A percentile compares a stretch with the other conserved stretches of the same genome.
phyloP scores from a whole-genome alignment of 2,329 filamentous ascomycete species.

The Alternaria incomplexa region DNA sequence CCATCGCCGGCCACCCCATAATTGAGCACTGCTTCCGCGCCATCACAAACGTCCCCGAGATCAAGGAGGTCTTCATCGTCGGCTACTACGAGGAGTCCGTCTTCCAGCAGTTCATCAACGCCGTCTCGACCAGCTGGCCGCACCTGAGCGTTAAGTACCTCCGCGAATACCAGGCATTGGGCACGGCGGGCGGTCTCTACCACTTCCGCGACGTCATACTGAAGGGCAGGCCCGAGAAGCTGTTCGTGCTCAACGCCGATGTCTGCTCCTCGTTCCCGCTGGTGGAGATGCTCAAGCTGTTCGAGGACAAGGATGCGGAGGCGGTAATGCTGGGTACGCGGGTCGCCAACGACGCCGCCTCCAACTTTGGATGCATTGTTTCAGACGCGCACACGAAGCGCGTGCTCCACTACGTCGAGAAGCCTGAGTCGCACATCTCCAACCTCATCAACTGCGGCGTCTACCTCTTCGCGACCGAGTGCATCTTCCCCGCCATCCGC shows the following conservation, averaged over 20 bases:
- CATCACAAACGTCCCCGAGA: constrained; percentile 85
- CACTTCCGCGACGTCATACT: constrained; percentile 99
- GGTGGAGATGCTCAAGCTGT: constrained; percentile 92
- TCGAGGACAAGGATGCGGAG: constrained; percentile 93
- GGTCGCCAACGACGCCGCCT: constrained; percentile 87
- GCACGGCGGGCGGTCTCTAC: constrained; percentile 95
- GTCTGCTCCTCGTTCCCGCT: constrained; percentile 99
- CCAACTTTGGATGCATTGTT: constrained; percentile 98
- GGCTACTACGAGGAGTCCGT: constrained; percentile 98
- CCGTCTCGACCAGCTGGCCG: constrained; percentile 82
- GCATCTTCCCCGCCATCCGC: constrained; percentile 94
- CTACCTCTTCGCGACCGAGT: constrained; percentile 94
- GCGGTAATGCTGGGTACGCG: constrained; percentile 94
- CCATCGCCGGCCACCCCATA: constrained; percentile 97
- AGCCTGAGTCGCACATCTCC: constrained; percentile 95
- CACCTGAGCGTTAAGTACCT: constrained; percentile 92
- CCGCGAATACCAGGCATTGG: constrained; percentile 94
- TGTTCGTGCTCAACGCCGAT: constrained; percentile 97
- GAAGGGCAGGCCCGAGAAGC: constrained; percentile 90
- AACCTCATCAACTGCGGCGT: constrained; percentile 99
- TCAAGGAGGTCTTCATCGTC: constrained; percentile 96
- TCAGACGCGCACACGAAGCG: constrained; percentile 92
- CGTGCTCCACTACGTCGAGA: constrained; percentile 98
- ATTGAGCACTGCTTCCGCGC: constrained; percentile 97
- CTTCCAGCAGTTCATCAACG: constrained; percentile 98